Evolutionary conservation across 2,329 filamentous ascomycete species (phyloP).

Genomic region (Plectosphaerella plurivora): DNA sequence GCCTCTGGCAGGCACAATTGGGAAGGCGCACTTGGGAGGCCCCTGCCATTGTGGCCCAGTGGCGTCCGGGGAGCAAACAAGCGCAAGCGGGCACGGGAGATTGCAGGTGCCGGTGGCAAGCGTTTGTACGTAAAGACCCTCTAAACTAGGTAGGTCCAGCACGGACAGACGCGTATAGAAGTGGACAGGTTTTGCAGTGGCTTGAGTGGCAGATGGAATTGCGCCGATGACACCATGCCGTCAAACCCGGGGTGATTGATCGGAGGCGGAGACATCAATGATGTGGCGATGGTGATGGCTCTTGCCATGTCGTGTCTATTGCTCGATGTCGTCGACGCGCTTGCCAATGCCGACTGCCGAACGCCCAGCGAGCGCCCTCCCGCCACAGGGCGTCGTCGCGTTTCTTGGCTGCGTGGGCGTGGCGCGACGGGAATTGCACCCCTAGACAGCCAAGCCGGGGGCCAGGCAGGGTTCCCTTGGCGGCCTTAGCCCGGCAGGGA

Average conservation of each 20-base stretch:
- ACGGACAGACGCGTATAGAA: not conserved
- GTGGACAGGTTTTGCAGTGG: not conserved
- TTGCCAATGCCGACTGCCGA: not conserved
- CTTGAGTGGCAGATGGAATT: not conserved
- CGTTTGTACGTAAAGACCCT: not conserved
- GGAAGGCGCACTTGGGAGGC: too few relatives aligned
- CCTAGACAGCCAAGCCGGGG: not conserved
- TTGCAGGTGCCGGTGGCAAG: not conserved
- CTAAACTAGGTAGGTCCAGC: too few relatives aligned
- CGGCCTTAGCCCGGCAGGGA: not conserved
- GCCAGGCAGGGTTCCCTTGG: not conserved
- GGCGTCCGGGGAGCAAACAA: not conserved
- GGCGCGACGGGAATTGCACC: not conserved
- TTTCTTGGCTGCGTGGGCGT: not conserved
- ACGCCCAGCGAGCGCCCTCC: not conserved
- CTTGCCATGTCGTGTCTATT: not conserved
- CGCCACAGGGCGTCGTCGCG: not conserved
- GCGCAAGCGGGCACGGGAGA: not conserved
- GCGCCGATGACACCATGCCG: not conserved
- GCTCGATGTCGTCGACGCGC: not conserved
- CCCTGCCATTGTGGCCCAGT: not conserved
- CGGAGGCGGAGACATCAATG: not conserved
- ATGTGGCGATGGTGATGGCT: too few relatives aligned
- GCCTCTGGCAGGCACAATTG: too few relatives aligned
- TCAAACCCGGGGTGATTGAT: not conserved